Evolutionary conservation across 805 yeast species (phyloP), one percentile per base, ranked within the genome.

Genomic region (Candida andamanensis): DNA sequence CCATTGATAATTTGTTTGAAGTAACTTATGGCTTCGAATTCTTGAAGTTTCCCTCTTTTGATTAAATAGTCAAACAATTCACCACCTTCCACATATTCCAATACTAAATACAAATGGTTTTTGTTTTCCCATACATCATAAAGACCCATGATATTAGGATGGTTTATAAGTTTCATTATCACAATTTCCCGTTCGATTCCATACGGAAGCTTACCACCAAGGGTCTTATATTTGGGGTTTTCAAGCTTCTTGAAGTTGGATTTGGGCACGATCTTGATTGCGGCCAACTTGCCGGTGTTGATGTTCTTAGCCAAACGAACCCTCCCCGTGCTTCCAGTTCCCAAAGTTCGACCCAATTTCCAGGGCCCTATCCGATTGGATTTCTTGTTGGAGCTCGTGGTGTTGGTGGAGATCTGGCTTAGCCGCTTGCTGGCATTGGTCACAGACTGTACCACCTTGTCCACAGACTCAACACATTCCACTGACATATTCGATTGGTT

Each of bases 41-140:
- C 98, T 33, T 82, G 89, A 27, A 92, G 67, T 22, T 85, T 79
- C 9, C 97, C 97, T 35, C 82, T 72, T 53, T 86, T 87, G 37
- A 92, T 89, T 33, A 92, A 67, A 45, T 89, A 76, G 59, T 92
- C 97, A 52, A 92, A 92, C 30, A 92, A 68, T 62, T 92, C 98
- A 27, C 98, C 98, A 33, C 96, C 96, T 60, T 92, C 97, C 29
- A 94, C 89, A 60, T 92, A 92, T 60, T 92, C 98, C 35, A 92
- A 63, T 6, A 92, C 94, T 45, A 92, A 72, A 51, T 90, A 90
- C 25, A 84, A 58, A 41, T 83, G 87, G 36, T 81, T 78, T 46
- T 80, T 81, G 39, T 85, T 84, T 56, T 84, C 94, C 94, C 94
- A 84, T 26, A 84, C 94, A 44, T 84, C 94, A 47, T 79, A 83